Evolutionary conservation across 192 early-diverging fungal species (phyloP).

Genomic region (Coemansia sp.): DNA sequence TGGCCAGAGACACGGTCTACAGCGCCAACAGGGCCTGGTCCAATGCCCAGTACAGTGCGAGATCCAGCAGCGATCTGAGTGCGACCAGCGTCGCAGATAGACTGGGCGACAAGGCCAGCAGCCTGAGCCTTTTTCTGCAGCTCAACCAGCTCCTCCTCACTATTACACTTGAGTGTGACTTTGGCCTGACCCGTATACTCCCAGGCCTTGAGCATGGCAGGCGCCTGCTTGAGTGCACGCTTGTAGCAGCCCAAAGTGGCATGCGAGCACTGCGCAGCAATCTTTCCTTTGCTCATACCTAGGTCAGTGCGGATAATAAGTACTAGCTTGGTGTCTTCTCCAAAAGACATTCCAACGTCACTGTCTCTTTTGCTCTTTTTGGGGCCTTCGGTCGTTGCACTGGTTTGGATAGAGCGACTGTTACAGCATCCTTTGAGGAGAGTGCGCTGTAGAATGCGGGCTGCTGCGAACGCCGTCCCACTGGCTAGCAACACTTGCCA

Average conservation of each 20-base stretch:
- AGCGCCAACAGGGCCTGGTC: slow-evolving; percentile 70
- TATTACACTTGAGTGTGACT: slow-evolving; percentile 77
- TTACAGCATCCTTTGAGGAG: neutral
- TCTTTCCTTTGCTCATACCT: slow-evolving; percentile 94
- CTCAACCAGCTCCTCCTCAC: slow-evolving; percentile 70
- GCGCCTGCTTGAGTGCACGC: slow-evolving; percentile 56
- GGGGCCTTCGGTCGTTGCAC: neutral
- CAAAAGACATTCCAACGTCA: neutral
- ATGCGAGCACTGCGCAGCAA: slow-evolving; percentile 94
- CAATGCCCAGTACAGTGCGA: slow-evolving; percentile 90
- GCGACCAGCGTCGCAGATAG: slow-evolving; percentile 88
- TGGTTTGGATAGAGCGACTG: neutral
- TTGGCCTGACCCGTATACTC: slow-evolving; percentile 84
- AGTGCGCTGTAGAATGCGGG: neutral
- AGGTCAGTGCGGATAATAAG: slow-evolving; percentile 88
- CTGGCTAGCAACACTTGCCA: slow-evolving; percentile 44
- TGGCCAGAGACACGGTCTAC: slow-evolving; percentile 62
- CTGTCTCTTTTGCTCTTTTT: neutral
- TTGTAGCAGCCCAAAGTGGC: slow-evolving; percentile 88
- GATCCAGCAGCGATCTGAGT: slow-evolving; percentile 82
- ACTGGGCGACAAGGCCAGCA: slow-evolving; percentile 47
- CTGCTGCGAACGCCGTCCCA: slow-evolving; percentile 23
- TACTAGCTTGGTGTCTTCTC: slow-evolving; percentile 62
- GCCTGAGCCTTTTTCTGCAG: slow-evolving; percentile 29
- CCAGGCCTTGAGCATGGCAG: slow-evolving; percentile 64